Evolutionary conservation across 2,329 filamentous ascomycete species (phyloP).

Genomic region (Thelonectria olida): DNA sequence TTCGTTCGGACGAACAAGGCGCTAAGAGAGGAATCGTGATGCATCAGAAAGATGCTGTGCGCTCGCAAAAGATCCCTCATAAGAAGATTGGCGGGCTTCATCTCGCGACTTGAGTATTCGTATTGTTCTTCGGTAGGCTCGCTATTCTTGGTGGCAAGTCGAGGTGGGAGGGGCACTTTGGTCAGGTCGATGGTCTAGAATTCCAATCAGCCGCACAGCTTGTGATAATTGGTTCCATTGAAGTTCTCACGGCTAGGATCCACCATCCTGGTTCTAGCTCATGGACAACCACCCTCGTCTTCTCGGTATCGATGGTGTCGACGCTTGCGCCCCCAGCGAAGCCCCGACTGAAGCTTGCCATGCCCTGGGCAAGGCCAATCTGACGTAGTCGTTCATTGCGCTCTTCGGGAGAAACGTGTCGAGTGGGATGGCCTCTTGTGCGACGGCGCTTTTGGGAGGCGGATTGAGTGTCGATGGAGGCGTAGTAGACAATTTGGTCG

Average conservation of each 20-base stretch:
- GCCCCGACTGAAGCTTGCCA: constrained; percentile 90
- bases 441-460: constrained; percentile 53
- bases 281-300: constrained; percentile 82
- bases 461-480: constrained; percentile 63
- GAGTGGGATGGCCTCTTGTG: constrained; percentile 52
- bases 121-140: constrained; percentile 56
- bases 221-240: not conserved
- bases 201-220: constrained; percentile 13
- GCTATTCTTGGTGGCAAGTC: constrained; percentile 53
- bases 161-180: constrained; percentile 69
- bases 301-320: constrained; percentile 91
- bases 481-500: constrained; percentile 94
- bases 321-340: constrained; percentile 83
- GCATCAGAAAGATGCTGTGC: constrained; percentile 85
- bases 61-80: constrained; percentile 84
- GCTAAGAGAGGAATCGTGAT: constrained; percentile 81
- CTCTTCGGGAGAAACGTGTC: constrained; percentile 66
- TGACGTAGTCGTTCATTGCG: constrained; percentile 89
- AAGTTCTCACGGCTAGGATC: constrained; percentile 80
- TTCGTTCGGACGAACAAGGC: constrained; percentile 72
- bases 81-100: constrained; percentile 82
- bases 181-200: constrained; percentile 75
- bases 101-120: constrained; percentile 90
- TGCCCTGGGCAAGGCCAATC: constrained; percentile 95
- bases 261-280: constrained; percentile 95